These are phyloP conservation scores for Pyropia haitanensis DNA, from an alignment of 23 red algal species.

Conservation along the genomic window DNA sequence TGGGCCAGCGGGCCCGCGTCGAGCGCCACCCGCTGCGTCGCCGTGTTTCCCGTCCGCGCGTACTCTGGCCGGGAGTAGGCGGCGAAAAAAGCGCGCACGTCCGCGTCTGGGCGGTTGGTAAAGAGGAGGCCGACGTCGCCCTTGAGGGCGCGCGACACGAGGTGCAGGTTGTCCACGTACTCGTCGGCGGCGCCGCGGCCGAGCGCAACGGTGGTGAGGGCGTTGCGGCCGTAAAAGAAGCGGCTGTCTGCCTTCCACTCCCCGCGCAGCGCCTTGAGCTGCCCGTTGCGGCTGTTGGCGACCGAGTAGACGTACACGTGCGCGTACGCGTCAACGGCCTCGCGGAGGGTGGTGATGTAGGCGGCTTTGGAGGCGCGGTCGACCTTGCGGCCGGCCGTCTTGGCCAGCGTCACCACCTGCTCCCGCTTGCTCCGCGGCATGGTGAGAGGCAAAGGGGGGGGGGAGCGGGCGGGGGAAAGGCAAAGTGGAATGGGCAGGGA, in stretches of 20 bases:
- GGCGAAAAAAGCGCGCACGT: constrained; percentile 47
- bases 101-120: constrained; percentile 40
- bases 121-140: constrained; percentile 77
- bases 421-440: constrained; percentile 61
- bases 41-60: constrained; percentile 36
- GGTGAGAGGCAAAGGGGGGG: neutral
- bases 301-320: constrained; percentile 65
- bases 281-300: constrained; percentile 51
- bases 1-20: constrained; percentile 32
- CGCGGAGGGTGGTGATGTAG: constrained; percentile 28
- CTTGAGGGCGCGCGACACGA: constrained; percentile 19
- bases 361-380: constrained; percentile 30
- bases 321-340: constrained; percentile 39
- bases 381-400: constrained; percentile 30
- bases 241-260: constrained; percentile 46
- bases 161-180: constrained; percentile 43
- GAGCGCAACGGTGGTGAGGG: constrained; percentile 40
- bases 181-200: constrained; percentile 41
- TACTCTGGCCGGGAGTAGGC: constrained; percentile 40
- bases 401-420: constrained; percentile 41
- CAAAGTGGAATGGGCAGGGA: no score
- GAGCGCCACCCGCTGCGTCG: constrained; percentile 41
- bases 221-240: constrained; percentile 81
- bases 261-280: constrained; percentile 49
- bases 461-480: no score